A percentile compares a stretch with the other conserved stretches of the same genome.
phyloP scores from a whole-genome alignment of 495 filamentous ascomycete genomes.

The Penicillium turbatum region DNA sequence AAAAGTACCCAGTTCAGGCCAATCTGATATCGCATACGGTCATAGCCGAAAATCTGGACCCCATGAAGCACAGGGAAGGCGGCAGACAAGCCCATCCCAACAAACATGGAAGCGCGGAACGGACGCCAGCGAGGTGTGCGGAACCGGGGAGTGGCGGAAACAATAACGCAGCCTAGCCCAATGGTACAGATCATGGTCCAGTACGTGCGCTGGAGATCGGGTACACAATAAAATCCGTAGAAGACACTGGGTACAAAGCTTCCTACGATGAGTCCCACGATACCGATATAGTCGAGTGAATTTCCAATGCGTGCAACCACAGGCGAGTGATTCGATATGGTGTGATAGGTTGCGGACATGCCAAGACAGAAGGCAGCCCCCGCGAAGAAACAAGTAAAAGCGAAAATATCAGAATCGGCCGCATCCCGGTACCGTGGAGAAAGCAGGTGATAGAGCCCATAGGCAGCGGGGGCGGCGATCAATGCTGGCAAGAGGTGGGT shows the following conservation, averaged over 20 bases:
- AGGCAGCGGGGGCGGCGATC: conserved; percentile 35
- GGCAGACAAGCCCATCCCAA: conserved; percentile 79
- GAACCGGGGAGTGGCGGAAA: conserved; percentile 75
- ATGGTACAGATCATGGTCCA: conserved; percentile 76
- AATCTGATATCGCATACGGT: conserved; percentile 62
- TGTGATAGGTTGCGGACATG: conserved; percentile 79
- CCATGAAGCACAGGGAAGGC: conserved; percentile 78
- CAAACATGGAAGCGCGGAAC: conserved; percentile 88
- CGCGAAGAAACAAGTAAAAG: conserved; percentile 73
- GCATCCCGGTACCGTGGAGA: conserved; percentile 65
- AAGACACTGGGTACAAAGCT: conserved; percentile 82
- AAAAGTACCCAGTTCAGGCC: conserved; percentile 76
- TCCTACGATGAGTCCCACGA: conserved; percentile 82
- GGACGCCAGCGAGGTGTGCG: conserved; percentile 77
- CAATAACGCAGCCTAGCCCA: conserved; percentile 66
- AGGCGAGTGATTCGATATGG: conserved; percentile 63
- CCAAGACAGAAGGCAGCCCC: conserved; percentile 74
- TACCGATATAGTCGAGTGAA: conserved; percentile 85
- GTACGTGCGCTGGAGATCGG: conserved; percentile 60
- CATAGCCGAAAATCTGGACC: conserved; percentile 54
- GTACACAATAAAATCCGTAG: conserved; percentile 76
- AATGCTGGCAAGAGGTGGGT: conserved; percentile 64
- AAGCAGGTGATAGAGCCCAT: conserved; percentile 46
- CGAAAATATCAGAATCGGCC: conserved; percentile 59
- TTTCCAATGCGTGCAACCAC: conserved; percentile 58